Base-by-base conservation (phyloP, 2,329 filamentous ascomycete genomes). In the Penicillium sp. region DNA sequence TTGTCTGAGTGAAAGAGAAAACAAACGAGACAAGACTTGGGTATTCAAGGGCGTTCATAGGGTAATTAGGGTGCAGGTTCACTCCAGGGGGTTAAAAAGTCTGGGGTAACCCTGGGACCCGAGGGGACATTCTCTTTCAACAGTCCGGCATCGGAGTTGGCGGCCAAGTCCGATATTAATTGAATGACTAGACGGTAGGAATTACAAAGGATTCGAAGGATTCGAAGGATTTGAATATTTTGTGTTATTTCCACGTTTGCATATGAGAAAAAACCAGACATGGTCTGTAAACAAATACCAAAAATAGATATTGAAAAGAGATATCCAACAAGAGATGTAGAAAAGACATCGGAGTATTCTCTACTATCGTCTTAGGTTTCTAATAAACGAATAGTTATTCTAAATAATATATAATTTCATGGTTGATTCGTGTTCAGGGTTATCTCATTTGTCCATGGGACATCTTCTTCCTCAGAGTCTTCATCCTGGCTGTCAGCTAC, bases 401-500 rank as follows among this genome's bases (percentile, higher is more conserved):
- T 11, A 24, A 31, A 44, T 24, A 26, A 37, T 37, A 18, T 14
- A 37, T 31, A 1, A 37, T 11, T 54, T 54, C 52, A 43, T 14
- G 16, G 16, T 22, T 18, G 2, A 37, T 43, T 50, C 31, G 45
- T 32, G 7, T 50, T 50, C 7, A 55, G 18, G 22, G 39, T 50
- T 29, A 38, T 47, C 38, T 63, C 63, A 20, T 68, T 62, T 31
- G 64, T 60, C 68, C 67, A 73, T 34, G 66, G 66, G 35, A 18
- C 20, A 29, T 64, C 68, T 24, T 70, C 67, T 9, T 63, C 67
- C 18, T 71, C 69, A 2, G 72, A 74, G 24, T 70, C 70, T 34
- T 77, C 77, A 35, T 78, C 76, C 47, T 78, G 75, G 44, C 75
- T 78, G 57, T 78, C 75, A 3, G 73, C 73, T 31, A 78, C 69